Conservation (phyloP, 148 eudicot genomes). For the Nepenthes mirabilis region DNA sequence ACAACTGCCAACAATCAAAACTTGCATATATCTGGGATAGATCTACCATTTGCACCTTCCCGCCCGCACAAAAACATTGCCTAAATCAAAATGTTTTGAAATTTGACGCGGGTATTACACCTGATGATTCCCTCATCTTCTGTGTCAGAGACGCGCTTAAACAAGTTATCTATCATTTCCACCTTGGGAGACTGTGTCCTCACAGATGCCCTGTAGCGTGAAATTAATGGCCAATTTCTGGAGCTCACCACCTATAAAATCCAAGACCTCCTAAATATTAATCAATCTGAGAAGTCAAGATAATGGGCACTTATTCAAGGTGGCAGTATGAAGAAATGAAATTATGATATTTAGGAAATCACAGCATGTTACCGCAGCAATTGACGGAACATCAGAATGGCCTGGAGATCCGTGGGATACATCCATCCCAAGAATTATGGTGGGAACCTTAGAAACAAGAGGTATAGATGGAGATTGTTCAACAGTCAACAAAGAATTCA, state of each 20-base stretch:
- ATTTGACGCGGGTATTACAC: constrained; percentile 7
- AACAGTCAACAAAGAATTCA: constrained; percentile 48
- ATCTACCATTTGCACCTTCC: too few relatives aligned
- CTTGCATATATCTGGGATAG: neutral
- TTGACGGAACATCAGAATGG: constrained; percentile 64
- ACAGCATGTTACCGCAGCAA: constrained; percentile 55
- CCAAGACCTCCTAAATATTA: neutral
- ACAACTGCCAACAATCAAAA: neutral
- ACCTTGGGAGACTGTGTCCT: constrained; percentile 65
- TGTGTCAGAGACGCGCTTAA: constrained; percentile 43
- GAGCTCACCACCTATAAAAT: constrained; percentile 57
- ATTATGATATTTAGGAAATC: neutral
- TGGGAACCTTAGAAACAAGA: constrained; percentile 54
- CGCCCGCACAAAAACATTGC: neutral
- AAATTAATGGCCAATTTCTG: constrained; percentile 65
- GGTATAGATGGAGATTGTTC: constrained; percentile 54
- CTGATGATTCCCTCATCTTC: constrained; percentile 66
- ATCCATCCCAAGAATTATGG: constrained; percentile 65
- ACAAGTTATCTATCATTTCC: constrained; percentile 66
- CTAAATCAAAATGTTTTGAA: neutral
- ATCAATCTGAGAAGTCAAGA: neutral
- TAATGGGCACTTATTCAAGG: neutral
- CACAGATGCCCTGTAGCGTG: constrained; percentile 57
- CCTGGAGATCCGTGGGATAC: constrained; percentile 79
- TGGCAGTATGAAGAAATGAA: neutral